Percentiles rank a stretch among this genome's conserved stretches.
phyloP scores from a whole-genome alignment of 768 basidiomycete genomes.

The Coprinellus micaceus region DNA sequence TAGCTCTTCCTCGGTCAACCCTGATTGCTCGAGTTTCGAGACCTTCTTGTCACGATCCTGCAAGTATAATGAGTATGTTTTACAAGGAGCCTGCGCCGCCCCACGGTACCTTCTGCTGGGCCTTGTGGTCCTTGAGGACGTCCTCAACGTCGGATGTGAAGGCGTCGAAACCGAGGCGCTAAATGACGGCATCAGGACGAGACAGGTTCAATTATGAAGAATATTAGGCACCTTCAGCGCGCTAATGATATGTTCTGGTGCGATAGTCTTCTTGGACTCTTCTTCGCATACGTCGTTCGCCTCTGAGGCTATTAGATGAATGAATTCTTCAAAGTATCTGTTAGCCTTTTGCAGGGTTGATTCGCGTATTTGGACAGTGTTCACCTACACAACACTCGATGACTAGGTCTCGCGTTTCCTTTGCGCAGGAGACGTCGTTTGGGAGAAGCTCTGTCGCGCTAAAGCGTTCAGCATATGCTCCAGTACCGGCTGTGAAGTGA shows the following conservation, averaged over 20 bases:
- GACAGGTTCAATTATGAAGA: background rate
- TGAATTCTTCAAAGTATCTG: constrained; percentile 71
- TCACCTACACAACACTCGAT: constrained; percentile 99
- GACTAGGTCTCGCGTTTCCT: constrained; percentile 94
- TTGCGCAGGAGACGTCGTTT: constrained; percentile 81
- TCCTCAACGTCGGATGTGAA: constrained; percentile 90
- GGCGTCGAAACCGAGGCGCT: constrained; percentile 91
- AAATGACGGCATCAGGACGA: constrained; percentile 8
- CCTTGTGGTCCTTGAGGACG: constrained; percentile 93
- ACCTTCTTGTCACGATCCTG: constrained; percentile 91
- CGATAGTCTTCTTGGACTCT: constrained; percentile 98
- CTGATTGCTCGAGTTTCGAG: constrained; percentile 83
- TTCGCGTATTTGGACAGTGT: constrained; percentile 30
- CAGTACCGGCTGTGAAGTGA: background rate
- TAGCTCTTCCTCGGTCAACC: constrained; percentile 88
- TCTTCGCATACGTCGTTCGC: constrained; percentile 98
- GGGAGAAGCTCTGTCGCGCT: constrained; percentile 80
- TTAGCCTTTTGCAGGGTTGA: background rate
- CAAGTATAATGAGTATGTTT: constrained; percentile 5
- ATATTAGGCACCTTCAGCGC: constrained; percentile 72
- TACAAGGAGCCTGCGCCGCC: constrained; percentile 5
- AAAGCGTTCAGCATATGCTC: background rate
- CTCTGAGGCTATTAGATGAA: constrained; percentile 94
- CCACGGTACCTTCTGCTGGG: constrained; percentile 78
- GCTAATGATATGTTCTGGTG: constrained; percentile 92